phyloP scores from a whole-genome alignment of 768 basidiomycete genomes.

The Xerocomellus chrysenteron region DNA sequence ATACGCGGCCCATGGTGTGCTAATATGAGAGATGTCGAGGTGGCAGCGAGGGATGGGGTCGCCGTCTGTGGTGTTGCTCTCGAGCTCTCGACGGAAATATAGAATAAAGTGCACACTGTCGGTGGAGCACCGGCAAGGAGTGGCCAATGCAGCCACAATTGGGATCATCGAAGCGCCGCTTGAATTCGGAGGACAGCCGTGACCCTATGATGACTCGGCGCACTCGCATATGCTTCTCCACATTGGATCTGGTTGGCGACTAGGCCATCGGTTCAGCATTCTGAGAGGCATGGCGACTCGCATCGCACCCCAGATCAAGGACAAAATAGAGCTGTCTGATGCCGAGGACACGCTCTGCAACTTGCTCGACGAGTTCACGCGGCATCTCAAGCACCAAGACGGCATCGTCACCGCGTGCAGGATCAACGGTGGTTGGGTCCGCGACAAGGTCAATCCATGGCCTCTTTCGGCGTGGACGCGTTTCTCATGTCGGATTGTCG shows the following conservation, averaged over 20 bases:
- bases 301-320: constrained; percentile 31
- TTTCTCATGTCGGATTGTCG: constrained; percentile 14
- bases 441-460: constrained; percentile 78
- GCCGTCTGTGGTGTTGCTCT: constrained; percentile 12
- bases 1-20: constrained; percentile 72
- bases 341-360: constrained; percentile 68
- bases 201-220: background rate
- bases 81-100: constrained; percentile 2
- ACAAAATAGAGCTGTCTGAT: constrained; percentile 57
- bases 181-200: constrained; percentile 7
- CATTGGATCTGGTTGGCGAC: constrained; percentile 10
- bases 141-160: constrained; percentile 12
- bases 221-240: constrained; percentile 1
- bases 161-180: constrained; percentile 27
- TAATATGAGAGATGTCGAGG: background rate
- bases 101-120: constrained; percentile 9
- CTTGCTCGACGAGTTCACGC: constrained; percentile 79
- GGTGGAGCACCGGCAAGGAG: constrained; percentile 20
- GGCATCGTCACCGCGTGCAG: constrained; percentile 68
- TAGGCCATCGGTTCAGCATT: background rate
- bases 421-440: constrained; percentile 97
- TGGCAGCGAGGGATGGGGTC: background rate
- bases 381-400: constrained; percentile 49
- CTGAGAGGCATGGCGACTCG: constrained; percentile 32
- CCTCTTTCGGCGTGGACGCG: constrained; percentile 2